Evolutionary conservation across 2,329 filamentous ascomycete species (phyloP), one percentile per base, ranked within the genome.

Genomic region (Proliferodiscus dingleyae): DNA sequence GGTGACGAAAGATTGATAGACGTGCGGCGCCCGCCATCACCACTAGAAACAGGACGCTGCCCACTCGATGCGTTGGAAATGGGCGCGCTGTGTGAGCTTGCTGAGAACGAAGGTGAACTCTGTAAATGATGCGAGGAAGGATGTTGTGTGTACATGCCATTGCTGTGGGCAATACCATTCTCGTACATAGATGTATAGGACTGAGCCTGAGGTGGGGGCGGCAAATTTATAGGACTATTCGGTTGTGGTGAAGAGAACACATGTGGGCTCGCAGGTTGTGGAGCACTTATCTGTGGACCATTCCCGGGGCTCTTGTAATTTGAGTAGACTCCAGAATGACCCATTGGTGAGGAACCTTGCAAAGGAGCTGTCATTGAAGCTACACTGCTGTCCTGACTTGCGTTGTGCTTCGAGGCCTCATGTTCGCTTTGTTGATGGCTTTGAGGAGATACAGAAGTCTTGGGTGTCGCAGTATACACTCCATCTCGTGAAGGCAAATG

Each of bases 191-290:
- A 58, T 5, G 50, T 53, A 41, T 59, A 61, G 7, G 45, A 29
- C 9, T 52, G 50, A 10, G 53, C 51, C 38, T 61, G 56, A 28
- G 62, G 62, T 16, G 61, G 62, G 37, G 61, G n/a, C n/a, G n/a
- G 61, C 8, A 64, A 54, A 47, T 56, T 61, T 9, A 57, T 61
- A 23, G 62, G 61, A 33, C 61, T 63, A 23, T 62, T 51, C 23
- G 56, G 59, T 40, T 51, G 53, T 16, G 62, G 62, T 7, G 62
- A 62, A 16, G 62, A 62, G 29, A 63, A 64, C 18, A 53, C 55
- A 39, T 63, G 58, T 11, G 57, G 52, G 37, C 55, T 60, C 16
- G 54, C 33, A 24, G 59, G 53, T 21, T 47, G 45, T 16, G 48
- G 42, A 32, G 47, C 41, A 15, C 43, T 43, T 29, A 49, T 43